phyloP scores from a whole-genome alignment of 495 filamentous ascomycete species.

The Tuber magnatum region DNA sequence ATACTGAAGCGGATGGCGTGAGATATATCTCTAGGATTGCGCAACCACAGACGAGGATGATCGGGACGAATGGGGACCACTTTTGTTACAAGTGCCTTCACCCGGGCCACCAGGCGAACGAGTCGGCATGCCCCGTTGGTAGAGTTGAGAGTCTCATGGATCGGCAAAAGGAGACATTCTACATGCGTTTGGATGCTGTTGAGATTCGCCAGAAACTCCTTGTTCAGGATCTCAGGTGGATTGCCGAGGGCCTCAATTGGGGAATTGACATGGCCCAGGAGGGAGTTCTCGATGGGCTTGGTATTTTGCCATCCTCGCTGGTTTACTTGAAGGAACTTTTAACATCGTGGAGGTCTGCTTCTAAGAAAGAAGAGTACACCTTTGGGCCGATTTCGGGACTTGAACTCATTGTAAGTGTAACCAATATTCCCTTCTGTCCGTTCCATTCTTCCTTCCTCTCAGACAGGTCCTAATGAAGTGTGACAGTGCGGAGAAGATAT shows the following conservation, averaged over 20 bases:
- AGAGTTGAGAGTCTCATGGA: constrained; percentile 2
- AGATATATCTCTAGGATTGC: not conserved
- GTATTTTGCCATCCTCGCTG: constrained; percentile 19
- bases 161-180: constrained; percentile 14
- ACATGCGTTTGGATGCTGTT: constrained; percentile 10
- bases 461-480: not conserved
- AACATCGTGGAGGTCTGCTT: constrained; percentile 12
- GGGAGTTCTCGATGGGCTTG: constrained; percentile 19
- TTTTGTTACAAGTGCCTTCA: constrained; percentile 28
- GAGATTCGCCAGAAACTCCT: constrained; percentile 1
- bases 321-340: constrained; percentile 13
- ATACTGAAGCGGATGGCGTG: not conserved
- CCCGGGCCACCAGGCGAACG: constrained; percentile 19
- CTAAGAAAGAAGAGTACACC: constrained; percentile 12
- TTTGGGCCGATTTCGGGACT: constrained; percentile 21
- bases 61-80: constrained; percentile 13
- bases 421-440: not conserved
- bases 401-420: constrained; percentile 4
- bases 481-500: not conserved
- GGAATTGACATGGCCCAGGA: constrained; percentile 13
- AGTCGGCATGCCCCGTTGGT: constrained; percentile 13
- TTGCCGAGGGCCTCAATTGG: constrained; percentile 25
- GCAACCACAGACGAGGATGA: not conserved
- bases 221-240: constrained; percentile 18
- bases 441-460: not conserved